Conservation (phyloP, 2,329 filamentous ascomycete genomes). For the Clonostachys rhizophaga region DNA sequence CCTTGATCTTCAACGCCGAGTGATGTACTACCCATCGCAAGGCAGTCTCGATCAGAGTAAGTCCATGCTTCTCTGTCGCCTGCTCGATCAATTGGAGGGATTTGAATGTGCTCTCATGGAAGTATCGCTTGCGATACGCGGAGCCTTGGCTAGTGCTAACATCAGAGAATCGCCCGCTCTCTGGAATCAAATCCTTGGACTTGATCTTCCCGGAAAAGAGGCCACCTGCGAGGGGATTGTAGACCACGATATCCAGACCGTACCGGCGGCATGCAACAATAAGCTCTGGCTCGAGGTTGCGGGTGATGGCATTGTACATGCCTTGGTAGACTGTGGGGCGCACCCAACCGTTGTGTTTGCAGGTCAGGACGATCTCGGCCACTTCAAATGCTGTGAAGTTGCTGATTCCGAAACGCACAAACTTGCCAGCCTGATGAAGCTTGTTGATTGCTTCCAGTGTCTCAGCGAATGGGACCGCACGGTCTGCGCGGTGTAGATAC, state of each 20-base stretch:
- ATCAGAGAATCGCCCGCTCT: constrained; percentile 67
- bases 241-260: constrained; percentile 73
- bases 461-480: constrained; percentile 70
- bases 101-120: constrained; percentile 58
- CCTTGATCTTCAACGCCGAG: constrained; percentile 48
- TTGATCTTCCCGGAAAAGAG: constrained; percentile 79
- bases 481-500: constrained; percentile 39
- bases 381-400: constrained; percentile 89
- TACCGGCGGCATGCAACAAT: constrained; percentile 71
- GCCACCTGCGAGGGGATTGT: constrained; percentile 79
- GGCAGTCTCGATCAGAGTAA: constrained; percentile 69
- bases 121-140: constrained; percentile 66
- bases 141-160: constrained; percentile 41
- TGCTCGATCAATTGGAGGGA: constrained; percentile 65
- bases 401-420: constrained; percentile 72
- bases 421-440: constrained; percentile 82
- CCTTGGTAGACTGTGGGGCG: constrained; percentile 80
- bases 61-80: constrained; percentile 60
- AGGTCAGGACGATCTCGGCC: constrained; percentile 76
- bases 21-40: constrained; percentile 73
- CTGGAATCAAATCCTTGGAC: constrained; percentile 54
- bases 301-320: constrained; percentile 81
- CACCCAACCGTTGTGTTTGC: constrained; percentile 76
- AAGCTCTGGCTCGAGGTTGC: constrained; percentile 71
- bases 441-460: constrained; percentile 75